Evolutionary conservation across 805 yeast species (phyloP).

Genomic region (Novakomyces olei): DNA sequence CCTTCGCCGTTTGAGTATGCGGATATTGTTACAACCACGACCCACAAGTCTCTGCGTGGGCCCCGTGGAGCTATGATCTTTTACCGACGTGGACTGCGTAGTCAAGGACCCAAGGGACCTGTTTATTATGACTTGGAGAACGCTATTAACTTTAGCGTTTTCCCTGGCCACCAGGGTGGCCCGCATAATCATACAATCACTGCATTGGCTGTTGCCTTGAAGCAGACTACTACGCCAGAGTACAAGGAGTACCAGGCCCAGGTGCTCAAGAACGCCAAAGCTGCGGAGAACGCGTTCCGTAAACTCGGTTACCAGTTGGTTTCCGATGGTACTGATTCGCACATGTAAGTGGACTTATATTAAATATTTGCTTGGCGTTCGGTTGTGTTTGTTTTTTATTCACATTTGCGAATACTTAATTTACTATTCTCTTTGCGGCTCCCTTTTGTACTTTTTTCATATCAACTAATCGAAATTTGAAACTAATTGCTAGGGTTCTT

Average conservation of each 20-base stretch:
- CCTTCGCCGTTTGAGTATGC: constrained; percentile 84
- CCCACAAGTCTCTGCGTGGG: constrained; percentile 93
- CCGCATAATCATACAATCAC: constrained; percentile 97
- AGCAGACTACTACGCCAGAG: constrained; percentile 77
- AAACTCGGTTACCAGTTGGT: constrained; percentile 55
- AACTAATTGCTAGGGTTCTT: no score
- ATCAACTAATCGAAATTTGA: no score
- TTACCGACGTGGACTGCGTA: constrained; percentile 83
- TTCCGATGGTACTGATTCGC: constrained; percentile 87
- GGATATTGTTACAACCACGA: constrained; percentile 92
- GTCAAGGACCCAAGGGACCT: constrained; percentile 62
- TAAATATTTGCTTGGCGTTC: no score
- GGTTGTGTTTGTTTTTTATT: no score
- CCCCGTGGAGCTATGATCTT: constrained; percentile 98
- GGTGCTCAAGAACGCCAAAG: constrained; percentile 62
- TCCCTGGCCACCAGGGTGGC: constrained; percentile 99
- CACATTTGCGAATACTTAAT: no score
- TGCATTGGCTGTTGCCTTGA: constrained; percentile 84
- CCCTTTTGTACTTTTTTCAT: no score
- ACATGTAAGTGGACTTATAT: no score
- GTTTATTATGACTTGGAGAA: constrained; percentile 68
- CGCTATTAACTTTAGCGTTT: constrained; percentile 84
- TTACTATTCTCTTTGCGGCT: no score
- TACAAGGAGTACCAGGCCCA: constrained; percentile 66
- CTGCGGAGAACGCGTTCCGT: constrained; percentile 46